Conservation (phyloP, 495 filamentous ascomycete genomes). For the Poronia punctata region DNA sequence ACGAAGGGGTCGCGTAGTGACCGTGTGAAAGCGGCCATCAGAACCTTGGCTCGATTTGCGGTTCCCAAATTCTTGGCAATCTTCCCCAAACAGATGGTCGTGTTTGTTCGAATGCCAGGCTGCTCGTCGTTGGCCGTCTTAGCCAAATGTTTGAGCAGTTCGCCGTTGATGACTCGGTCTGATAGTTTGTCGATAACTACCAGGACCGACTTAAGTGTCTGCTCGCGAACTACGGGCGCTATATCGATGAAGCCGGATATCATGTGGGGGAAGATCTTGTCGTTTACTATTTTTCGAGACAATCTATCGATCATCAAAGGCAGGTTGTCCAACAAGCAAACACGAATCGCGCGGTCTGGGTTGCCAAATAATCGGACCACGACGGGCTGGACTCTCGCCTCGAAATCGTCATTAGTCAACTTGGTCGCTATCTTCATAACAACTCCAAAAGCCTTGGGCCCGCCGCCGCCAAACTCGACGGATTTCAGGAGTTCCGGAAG, state of each 20-base stretch:
- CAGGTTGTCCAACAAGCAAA: slow-evolving; percentile 84
- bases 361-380: slow-evolving; percentile 82
- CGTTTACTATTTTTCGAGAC: slow-evolving; percentile 83
- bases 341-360: slow-evolving; percentile 85
- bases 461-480: slow-evolving; percentile 94
- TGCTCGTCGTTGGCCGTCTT: slow-evolving; percentile 98
- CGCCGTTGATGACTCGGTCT: slow-evolving; percentile 88
- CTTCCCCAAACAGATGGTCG: slow-evolving; percentile 92
- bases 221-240: slow-evolving; percentile 85
- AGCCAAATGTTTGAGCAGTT: slow-evolving; percentile 81
- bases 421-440: slow-evolving; percentile 87
- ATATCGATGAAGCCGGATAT: slow-evolving; percentile 89
- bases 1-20: slow-evolving; percentile 89
- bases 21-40: slow-evolving; percentile 83
- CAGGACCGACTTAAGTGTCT: slow-evolving; percentile 89
- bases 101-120: slow-evolving; percentile 94
- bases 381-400: slow-evolving; percentile 73
- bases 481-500: slow-evolving; percentile 94
- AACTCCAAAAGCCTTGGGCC: slow-evolving; percentile 80
- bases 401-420: slow-evolving; percentile 83
- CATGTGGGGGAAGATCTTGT: slow-evolving; percentile 94
- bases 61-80: slow-evolving; percentile 83
- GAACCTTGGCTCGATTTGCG: slow-evolving; percentile 76
- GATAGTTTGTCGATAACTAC: slow-evolving; percentile 80
- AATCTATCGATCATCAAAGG: slow-evolving; percentile 88